Percentiles rank a stretch among this genome's conserved stretches.
Evolutionary conservation across 2,329 filamentous ascomycete species (phyloP).

Genomic region (Orbilia blumenaviensis): DNA sequence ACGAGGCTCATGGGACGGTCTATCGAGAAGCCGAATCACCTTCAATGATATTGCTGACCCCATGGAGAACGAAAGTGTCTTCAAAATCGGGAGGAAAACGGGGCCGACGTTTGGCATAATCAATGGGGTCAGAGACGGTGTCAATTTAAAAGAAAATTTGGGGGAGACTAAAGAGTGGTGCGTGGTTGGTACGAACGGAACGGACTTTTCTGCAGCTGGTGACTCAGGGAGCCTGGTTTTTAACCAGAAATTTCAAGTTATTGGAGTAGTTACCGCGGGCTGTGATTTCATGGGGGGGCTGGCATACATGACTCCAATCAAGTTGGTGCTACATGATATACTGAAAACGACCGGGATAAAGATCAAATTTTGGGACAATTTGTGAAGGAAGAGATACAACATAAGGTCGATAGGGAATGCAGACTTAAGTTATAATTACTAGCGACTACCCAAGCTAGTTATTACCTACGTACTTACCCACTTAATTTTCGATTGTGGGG

Average conservation of each 20-base stretch:
- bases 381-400: too few relatives aligned
- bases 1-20: not conserved
- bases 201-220: not conserved
- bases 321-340: slow-evolving; percentile 1
- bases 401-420: too few relatives aligned
- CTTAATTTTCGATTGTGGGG: too few relatives aligned
- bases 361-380: not conserved
- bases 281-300: not conserved
- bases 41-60: slow-evolving; percentile 16
- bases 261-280: not conserved
- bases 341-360: not conserved
- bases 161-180: slow-evolving; percentile 16
- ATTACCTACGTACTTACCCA: too few relatives aligned
- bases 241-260: not conserved
- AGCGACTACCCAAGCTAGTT: too few relatives aligned
- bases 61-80: not conserved
- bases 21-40: not conserved
- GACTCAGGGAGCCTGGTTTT: slow-evolving; percentile 20
- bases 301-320: slow-evolving; percentile 15
- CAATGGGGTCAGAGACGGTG: not conserved
- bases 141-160: not conserved
- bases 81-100: slow-evolving; percentile 11
- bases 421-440: too few relatives aligned
- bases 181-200: not conserved
- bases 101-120: slow-evolving; percentile 9